These are phyloP conservation scores for Lachnellula hyalina DNA, from an alignment of 2,329 filamentous ascomycete genomes.

Conservation along the genomic window DNA sequence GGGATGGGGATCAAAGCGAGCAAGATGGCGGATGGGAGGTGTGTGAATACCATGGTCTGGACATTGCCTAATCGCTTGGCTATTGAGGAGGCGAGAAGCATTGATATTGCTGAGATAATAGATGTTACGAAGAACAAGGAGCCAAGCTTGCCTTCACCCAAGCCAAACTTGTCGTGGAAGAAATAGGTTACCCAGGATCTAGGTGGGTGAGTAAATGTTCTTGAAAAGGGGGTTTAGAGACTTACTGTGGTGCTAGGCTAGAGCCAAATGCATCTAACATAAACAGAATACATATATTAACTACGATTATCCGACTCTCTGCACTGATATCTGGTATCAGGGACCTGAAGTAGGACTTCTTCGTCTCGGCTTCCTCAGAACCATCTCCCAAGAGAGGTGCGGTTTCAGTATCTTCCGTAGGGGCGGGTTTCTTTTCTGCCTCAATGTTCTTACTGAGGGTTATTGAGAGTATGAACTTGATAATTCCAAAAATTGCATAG, in stretches of 20 bases:
- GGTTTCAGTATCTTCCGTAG: slow-evolving; percentile 25
- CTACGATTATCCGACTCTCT: slow-evolving; percentile 48
- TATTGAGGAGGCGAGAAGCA: slow-evolving; percentile 48
- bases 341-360: slow-evolving; percentile 19
- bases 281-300: slow-evolving; percentile 62
- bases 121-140: slow-evolving; percentile 50
- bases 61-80: slow-evolving; percentile 56
- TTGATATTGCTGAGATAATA: slow-evolving; percentile 46
- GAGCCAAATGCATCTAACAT: slow-evolving; percentile 64
- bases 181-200: slow-evolving; percentile 55
- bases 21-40: slow-evolving; percentile 63
- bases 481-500: slow-evolving; percentile 50
- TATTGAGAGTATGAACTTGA: slow-evolving; percentile 51
- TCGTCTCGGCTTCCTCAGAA: slow-evolving; percentile 15
- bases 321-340: slow-evolving; percentile 54
- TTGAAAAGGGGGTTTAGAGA: slow-evolving; percentile 5
- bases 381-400: slow-evolving; percentile 25
- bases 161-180: slow-evolving; percentile 44
- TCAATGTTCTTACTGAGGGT: slow-evolving; percentile 39
- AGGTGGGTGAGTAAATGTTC: slow-evolving; percentile 33
- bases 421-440: slow-evolving; percentile 33
- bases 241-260: slow-evolving; percentile 60
- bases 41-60: slow-evolving; percentile 72
- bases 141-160: slow-evolving; percentile 47
- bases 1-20: slow-evolving; percentile 59